Evolutionary conservation across 2,329 filamentous ascomycete genomes (phyloP).

Genomic region (Colletotrichum noveboracense): DNA sequence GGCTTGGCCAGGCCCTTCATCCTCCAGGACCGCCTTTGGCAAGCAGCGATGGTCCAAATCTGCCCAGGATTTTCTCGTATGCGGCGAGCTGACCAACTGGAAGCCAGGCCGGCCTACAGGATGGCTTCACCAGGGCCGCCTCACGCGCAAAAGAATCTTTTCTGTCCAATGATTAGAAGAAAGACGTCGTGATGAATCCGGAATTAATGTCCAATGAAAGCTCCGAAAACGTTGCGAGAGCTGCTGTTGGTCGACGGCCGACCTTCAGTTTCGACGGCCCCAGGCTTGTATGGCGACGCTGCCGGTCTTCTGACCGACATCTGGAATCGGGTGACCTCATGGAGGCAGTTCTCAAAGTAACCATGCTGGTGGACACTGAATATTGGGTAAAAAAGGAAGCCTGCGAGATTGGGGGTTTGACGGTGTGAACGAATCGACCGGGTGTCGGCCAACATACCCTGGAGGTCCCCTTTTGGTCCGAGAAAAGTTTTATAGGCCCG

Average conservation of each 20-base stretch:
- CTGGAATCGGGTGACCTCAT: background rate
- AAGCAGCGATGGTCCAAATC: background rate
- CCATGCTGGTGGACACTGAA: background rate
- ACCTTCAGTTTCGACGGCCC: background rate
- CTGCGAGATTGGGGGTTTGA: background rate
- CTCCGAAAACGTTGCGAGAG: slow-evolving; percentile 22
- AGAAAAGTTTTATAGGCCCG: background rate
- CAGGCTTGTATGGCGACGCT: background rate
- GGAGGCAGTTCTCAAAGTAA: background rate
- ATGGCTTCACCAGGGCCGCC: slow-evolving; percentile 44
- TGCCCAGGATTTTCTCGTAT: slow-evolving; percentile 24
- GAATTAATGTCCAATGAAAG: slow-evolving; percentile 43
- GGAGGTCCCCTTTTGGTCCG: background rate
- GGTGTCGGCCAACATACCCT: background rate
- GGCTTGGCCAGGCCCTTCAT: background rate
- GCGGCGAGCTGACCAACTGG: slow-evolving; percentile 46
- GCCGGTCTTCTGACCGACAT: background rate
- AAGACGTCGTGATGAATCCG: slow-evolving; percentile 32
- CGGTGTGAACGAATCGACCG: background rate
- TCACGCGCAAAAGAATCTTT: slow-evolving; percentile 30
- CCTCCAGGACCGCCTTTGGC: background rate
- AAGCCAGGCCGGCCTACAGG: slow-evolving; percentile 43
- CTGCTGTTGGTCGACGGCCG: slow-evolving; percentile 34
- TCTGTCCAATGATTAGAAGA: slow-evolving; percentile 44
- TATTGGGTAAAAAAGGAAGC: background rate